These are phyloP conservation scores for Clitopilus passeckerianus DNA, from an alignment of 768 basidiomycete species.

Conservation along the genomic window DNA sequence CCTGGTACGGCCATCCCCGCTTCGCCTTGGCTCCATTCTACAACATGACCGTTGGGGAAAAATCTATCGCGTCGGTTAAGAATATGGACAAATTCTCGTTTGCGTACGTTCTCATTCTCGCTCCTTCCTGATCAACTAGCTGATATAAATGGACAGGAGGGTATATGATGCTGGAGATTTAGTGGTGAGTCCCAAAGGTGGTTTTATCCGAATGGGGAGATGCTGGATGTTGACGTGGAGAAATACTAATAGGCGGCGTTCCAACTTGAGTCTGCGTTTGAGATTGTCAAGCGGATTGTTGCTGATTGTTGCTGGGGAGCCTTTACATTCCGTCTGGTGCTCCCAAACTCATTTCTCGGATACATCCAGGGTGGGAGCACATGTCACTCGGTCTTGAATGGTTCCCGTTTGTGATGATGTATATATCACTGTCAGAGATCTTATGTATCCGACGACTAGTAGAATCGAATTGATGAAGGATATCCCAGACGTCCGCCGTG, in stretches of 20 bases:
- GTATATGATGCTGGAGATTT: conserved; percentile 44
- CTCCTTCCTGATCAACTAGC: no score
- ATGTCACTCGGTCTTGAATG: no score
- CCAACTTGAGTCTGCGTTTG: conserved; percentile 39
- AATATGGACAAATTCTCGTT: conserved; percentile 52
- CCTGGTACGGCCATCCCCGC: neutral
- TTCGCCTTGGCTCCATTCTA: conserved; percentile 21
- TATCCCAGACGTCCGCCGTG: no score
- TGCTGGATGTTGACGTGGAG: no score
- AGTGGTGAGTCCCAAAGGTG: conserved; percentile 46
- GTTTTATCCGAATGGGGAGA: no score
- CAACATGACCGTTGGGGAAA: conserved; percentile 41
- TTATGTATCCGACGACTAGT: no score
- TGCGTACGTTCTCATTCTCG: conserved; percentile 30
- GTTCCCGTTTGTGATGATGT: no score
- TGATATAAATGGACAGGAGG: conserved; percentile 32
- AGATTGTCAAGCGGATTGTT: conserved; percentile 41
- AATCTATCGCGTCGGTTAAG: conserved; percentile 38
- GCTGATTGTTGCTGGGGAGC: conserved; percentile 35
- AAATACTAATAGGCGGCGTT: conserved; percentile 41
- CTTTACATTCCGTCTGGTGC: conserved; percentile 26
- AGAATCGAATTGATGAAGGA: no score
- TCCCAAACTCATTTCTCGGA: no score
- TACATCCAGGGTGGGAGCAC: no score
- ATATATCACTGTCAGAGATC: no score